Percentiles rank a stretch among this genome's conserved stretches.
These are phyloP conservation scores for Bruguiera hainesii DNA, from an alignment of 441 rosid genomes.

Conservation along the genomic window DNA sequence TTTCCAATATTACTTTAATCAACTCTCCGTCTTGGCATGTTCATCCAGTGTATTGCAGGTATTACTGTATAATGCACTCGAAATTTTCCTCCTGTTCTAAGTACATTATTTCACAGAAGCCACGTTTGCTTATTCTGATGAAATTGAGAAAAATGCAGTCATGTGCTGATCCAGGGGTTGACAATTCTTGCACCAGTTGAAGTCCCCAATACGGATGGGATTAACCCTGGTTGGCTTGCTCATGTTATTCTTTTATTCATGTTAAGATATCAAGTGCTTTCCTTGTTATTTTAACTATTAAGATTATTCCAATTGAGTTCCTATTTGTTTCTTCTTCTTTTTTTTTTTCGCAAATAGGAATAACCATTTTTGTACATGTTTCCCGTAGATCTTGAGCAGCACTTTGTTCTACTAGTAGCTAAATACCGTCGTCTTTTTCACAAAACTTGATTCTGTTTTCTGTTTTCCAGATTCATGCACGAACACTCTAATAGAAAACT, in stretches of 20 bases:
- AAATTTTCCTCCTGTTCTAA: neutral
- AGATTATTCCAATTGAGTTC: no score
- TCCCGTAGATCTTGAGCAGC: no score
- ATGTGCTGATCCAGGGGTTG: constrained; percentile 41
- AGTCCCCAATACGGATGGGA: constrained; percentile 76
- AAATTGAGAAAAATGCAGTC: constrained; percentile 27
- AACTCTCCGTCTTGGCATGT: constrained; percentile 74
- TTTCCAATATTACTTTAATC: constrained; percentile 54
- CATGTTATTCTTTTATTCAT: neutral
- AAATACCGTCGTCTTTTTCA: no score
- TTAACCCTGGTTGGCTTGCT: constrained; percentile 46
- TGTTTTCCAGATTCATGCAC: constrained; percentile 58
- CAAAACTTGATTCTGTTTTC: no score
- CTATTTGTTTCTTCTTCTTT: no score
- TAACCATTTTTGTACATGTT: no score
- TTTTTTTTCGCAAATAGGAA: no score
- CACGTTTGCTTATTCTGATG: neutral
- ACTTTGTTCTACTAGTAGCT: no score
- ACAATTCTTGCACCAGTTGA: constrained; percentile 60
- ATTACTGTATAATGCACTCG: no score
- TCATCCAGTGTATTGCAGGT: constrained; percentile 70
- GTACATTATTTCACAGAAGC: neutral
- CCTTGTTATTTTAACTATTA: neutral
- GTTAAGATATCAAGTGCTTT: neutral
- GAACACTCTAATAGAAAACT: constrained; percentile 50